Percentiles rank a stretch among this genome's conserved stretches.
Evolutionary conservation across 2,329 filamentous ascomycete genomes (phyloP).

Genomic region (Neonectria magnoliae): DNA sequence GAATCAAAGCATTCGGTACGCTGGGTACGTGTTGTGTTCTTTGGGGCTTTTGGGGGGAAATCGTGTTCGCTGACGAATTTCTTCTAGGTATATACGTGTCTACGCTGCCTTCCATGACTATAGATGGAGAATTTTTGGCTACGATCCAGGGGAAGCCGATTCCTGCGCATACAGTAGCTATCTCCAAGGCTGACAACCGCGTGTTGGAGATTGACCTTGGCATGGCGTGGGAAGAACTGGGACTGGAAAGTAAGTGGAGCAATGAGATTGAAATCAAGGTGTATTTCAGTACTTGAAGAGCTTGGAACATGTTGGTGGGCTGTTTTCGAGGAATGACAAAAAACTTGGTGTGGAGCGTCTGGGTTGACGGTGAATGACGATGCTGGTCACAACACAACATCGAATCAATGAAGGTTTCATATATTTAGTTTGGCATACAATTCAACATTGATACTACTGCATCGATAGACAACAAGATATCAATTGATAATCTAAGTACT

Average conservation of each 20-base stretch:
- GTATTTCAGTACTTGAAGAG: constrained; percentile 55
- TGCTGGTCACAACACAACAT: background rate
- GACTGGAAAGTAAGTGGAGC: constrained; percentile 76
- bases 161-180: constrained; percentile 70
- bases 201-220: constrained; percentile 83
- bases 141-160: constrained; percentile 78
- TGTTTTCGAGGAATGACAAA: background rate
- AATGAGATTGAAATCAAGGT: constrained; percentile 81
- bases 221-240: constrained; percentile 80
- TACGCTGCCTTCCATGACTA: constrained; percentile 66
- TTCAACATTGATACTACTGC: background rate
- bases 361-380: background rate
- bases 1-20: constrained; percentile 81
- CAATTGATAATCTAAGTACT: background rate
- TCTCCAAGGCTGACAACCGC: constrained; percentile 60
- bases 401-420: background rate
- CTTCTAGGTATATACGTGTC: constrained; percentile 77
- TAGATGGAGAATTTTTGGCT: constrained; percentile 75
- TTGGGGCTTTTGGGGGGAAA: background rate
- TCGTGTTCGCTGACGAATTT: background rate
- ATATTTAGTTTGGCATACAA: background rate
- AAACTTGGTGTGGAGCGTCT: background rate
- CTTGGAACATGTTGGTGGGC: background rate
- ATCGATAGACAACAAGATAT: background rate
- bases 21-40: constrained; percentile 63